These are phyloP conservation scores for Grammothele lineata DNA, from an alignment of 768 basidiomycete genomes.

Conservation along the genomic window DNA sequence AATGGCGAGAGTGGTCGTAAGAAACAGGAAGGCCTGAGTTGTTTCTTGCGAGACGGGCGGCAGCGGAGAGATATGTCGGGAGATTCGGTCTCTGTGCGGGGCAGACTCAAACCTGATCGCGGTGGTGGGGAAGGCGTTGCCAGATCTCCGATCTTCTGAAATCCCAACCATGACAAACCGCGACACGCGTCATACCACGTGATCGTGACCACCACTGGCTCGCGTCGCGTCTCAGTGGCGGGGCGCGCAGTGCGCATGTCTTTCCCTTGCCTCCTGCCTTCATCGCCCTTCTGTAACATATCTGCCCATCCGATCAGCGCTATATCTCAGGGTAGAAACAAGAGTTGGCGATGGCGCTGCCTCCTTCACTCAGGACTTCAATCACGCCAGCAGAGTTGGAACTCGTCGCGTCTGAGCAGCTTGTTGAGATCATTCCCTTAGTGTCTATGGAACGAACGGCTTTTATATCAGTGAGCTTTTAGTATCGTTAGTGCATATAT, in stretches of 20 bases:
- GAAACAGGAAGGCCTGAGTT: no score
- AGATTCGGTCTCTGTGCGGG: not conserved
- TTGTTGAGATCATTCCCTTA: slow-evolving; percentile 82
- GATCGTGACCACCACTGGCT: slow-evolving; percentile 1
- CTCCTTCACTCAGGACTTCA: slow-evolving; percentile 62
- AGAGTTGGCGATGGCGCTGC: slow-evolving; percentile 64
- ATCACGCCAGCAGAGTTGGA: slow-evolving; percentile 85
- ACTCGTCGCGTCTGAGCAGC: slow-evolving; percentile 79
- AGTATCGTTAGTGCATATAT: not conserved
- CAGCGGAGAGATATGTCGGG: not conserved
- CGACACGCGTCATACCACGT: slow-evolving; percentile 13
- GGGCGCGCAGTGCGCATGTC: no score
- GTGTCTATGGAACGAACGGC: slow-evolving; percentile 90
- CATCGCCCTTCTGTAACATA: no score
- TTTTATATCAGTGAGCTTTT: slow-evolving; percentile 71
- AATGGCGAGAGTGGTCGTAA: not conserved
- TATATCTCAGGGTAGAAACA: no score
- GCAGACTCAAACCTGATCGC: not conserved
- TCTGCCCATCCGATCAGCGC: no score
- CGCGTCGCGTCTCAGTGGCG: no score
- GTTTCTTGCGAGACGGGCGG: no score
- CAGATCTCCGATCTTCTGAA: slow-evolving; percentile 12
- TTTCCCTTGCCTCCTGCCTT: no score
- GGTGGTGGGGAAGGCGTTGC: not conserved
- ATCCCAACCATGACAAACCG: slow-evolving; percentile 16